phyloP scores from a whole-genome alignment of 192 early-diverging fungal species.

The Rhizoclosmatium globosum region DNA sequence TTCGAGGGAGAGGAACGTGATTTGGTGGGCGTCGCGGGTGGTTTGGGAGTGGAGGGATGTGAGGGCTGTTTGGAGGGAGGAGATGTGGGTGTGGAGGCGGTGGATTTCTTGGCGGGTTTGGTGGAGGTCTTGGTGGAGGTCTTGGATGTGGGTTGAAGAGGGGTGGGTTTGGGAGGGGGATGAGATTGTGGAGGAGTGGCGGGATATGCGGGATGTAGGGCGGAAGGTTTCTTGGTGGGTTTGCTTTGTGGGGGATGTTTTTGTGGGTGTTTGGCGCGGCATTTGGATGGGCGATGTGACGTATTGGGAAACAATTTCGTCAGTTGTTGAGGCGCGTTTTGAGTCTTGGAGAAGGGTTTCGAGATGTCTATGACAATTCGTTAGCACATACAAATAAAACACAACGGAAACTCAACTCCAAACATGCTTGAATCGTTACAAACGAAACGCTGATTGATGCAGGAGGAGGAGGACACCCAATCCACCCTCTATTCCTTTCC shows the following conservation, averaged over 20 bases:
- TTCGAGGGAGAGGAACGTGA: not conserved
- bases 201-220: not conserved
- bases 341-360: not conserved
- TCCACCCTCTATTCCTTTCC: not conserved
- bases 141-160: not conserved
- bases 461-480: not conserved
- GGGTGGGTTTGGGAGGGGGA: not conserved
- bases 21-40: not conserved
- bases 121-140: not conserved
- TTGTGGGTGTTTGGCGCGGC: not conserved
- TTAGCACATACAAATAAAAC: not conserved
- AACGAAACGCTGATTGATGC: slow-evolving; percentile 4
- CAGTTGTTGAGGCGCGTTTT: not conserved
- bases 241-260: not conserved
- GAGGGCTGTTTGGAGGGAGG: not conserved
- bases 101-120: not conserved
- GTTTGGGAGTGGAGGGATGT: not conserved
- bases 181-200: not conserved
- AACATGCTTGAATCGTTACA: not conserved
- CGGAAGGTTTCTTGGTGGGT: not conserved
- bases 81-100: not conserved
- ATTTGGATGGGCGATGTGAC: not conserved
- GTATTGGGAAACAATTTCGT: not conserved
- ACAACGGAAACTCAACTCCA: not conserved
- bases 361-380: not conserved